Base-by-base conservation (phyloP, 2,329 filamentous ascomycete genomes). In the Arthroderma sp. region DNA sequence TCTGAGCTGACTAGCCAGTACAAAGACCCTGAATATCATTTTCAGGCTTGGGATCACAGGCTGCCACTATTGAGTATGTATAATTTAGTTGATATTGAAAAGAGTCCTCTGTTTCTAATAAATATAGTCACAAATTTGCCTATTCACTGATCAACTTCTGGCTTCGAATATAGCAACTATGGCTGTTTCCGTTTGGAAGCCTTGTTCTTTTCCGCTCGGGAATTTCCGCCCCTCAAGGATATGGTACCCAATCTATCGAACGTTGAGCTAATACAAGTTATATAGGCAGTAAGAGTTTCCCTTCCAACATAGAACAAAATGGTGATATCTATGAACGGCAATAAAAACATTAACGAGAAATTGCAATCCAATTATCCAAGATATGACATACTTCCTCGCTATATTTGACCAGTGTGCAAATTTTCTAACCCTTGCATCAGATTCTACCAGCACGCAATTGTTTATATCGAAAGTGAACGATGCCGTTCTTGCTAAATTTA, bases 181-280 rank as follows among this genome's bases (percentile, higher is more conserved):
- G 54, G 1, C 72, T 78, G 66, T 61, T 66, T 28, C 76, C 70
- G 54, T n/a, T n/a, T n/a, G n/a, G n/a, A n/a, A 59, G 77, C 38
- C 54, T 15, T 23, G n/a, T 19, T 43, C 54, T 28, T 31, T 33
- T 44, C 54, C 54, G 5, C 39, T 57, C 31, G 55, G 19, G 55
- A 52, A 41, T 37, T 15, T 11, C 43, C 37, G 19, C 55, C 55
- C 6, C 55, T 43, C 7, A 19, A 28, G 5, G 19, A 52, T 19
- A 33, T 51, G 25, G 25, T 23, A n/a, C 31, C 17, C 9, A 17
- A 39, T 23, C 9, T 25, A 25, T 23, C 19, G 2, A 47, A 21
- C n/a, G 21, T 9, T 21, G 15, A n/a, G 35, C 17, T 39, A 9
- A 57, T 19, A 2, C 3, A 39, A 38, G 35, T 21, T 38, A 35